These are phyloP conservation scores for Lachancea fermentati DNA, from an alignment of 805 yeast genomes.

Conservation along the genomic window DNA sequence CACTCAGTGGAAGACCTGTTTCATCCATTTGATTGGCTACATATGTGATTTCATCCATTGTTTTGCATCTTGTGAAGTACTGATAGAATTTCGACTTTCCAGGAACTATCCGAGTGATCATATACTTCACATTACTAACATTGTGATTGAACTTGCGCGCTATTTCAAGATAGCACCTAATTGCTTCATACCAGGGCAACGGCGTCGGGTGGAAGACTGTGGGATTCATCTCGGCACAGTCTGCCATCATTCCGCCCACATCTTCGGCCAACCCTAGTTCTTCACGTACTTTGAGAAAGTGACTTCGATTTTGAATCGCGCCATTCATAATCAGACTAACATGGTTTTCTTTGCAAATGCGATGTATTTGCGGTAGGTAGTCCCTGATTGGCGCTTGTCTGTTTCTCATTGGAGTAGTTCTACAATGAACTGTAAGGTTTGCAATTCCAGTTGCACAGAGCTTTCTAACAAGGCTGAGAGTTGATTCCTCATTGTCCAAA, in stretches of 20 bases:
- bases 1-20: conserved; percentile 17
- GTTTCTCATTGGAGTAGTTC: conserved; percentile 84
- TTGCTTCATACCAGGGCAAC: conserved; percentile 48
- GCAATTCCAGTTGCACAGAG: conserved; percentile 73
- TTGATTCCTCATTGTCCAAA: conserved; percentile 54
- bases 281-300: conserved; percentile 46
- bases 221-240: conserved; percentile 83
- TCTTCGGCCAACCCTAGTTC: conserved; percentile 43
- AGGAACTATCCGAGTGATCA: conserved; percentile 72
- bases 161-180: conserved; percentile 49
- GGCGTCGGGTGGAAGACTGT: conserved; percentile 53
- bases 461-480: conserved; percentile 52
- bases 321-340: conserved; percentile 84
- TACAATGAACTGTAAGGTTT: conserved; percentile 86
- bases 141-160: conserved; percentile 57
- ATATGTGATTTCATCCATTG: conserved; percentile 42
- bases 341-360: conserved; percentile 52
- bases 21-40: conserved; percentile 17
- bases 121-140: conserved; percentile 72
- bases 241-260: conserved; percentile 93
- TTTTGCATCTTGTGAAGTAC: conserved; percentile 49
- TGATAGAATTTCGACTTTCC: conserved; percentile 62
- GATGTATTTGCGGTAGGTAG: conserved; percentile 55
- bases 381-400: conserved; percentile 75
- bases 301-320: conserved; percentile 50